Conservation (phyloP, 2,329 filamentous ascomycete species). For the Scorias spongiosa region DNA sequence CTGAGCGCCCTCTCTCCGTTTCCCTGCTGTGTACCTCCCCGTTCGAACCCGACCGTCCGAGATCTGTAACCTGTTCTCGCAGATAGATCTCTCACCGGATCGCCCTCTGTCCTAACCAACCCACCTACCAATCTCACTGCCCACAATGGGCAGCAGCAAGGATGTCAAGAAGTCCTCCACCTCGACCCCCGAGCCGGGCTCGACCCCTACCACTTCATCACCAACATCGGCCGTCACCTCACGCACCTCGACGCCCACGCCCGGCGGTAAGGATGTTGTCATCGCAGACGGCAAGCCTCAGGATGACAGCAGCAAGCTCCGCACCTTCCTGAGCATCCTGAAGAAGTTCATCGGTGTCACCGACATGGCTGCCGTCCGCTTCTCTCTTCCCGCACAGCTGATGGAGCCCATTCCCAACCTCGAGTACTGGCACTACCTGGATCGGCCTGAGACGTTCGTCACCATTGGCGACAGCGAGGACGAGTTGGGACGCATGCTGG, state of each 20-base stretch:
- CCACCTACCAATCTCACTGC: not conserved
- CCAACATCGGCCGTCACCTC: conserved; percentile 7
- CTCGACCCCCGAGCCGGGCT: not conserved
- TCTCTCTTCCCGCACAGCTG: conserved; percentile 88
- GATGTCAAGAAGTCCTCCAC: not conserved
- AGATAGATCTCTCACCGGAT: no score
- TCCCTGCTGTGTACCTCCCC: no score
- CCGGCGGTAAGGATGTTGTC: conserved; percentile 1
- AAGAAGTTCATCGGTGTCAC: conserved; percentile 91
- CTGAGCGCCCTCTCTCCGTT: no score
- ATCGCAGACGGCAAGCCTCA: conserved; percentile 29
- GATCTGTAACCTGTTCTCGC: no score
- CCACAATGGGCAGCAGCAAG: not conserved
- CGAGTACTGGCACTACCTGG: conserved; percentile 98
- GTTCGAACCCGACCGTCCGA: no score
- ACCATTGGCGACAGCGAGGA: conserved; percentile 82
- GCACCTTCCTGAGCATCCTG: conserved; percentile 74
- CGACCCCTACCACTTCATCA: conserved; percentile 3
- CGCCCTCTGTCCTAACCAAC: no score
- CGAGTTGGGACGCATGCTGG: conserved; percentile 81
- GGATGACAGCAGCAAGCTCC: conserved; percentile 77
- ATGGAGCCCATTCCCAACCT: conserved; percentile 92
- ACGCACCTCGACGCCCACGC: conserved; percentile 8
- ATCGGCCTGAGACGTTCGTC: conserved; percentile 80
- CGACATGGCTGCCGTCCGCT: conserved; percentile 88